Conservation (phyloP, 2,329 filamentous ascomycete species). For the Cyanodermella asteris region DNA sequence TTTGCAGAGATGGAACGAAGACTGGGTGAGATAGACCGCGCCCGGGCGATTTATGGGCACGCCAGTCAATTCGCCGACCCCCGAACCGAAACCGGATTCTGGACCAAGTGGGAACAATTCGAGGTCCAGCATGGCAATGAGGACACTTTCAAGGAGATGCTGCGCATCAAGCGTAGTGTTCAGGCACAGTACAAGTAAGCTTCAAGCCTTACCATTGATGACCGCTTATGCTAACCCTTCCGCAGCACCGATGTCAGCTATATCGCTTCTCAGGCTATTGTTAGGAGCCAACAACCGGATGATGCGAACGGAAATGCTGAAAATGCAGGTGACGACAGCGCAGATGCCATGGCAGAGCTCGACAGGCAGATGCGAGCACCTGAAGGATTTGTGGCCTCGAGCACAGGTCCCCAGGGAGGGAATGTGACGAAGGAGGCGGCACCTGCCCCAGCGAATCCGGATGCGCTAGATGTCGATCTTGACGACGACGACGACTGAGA, state of each 20-base stretch:
- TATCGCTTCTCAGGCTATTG: slow-evolving; percentile 86
- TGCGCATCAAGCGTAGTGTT: slow-evolving; percentile 89
- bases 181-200: slow-evolving; percentile 83
- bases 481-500: slow-evolving; percentile 25
- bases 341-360: slow-evolving; percentile 73
- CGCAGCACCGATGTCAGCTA: slow-evolving; percentile 81
- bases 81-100: slow-evolving; percentile 70
- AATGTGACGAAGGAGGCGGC: slow-evolving; percentile 24
- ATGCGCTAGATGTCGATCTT: slow-evolving; percentile 66
- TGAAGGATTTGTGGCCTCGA: slow-evolving; percentile 76
- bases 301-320: slow-evolving; percentile 21
- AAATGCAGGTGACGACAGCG: slow-evolving; percentile 23
- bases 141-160: slow-evolving; percentile 98
- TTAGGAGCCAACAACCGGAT: slow-evolving; percentile 46
- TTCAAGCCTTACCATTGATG: not conserved
- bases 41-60: slow-evolving; percentile 86
- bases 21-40: slow-evolving; percentile 81
- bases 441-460: slow-evolving; percentile 44
- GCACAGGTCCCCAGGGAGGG: slow-evolving; percentile 45
- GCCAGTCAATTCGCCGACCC: slow-evolving; percentile 96
- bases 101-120: slow-evolving; percentile 92
- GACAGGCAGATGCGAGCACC: slow-evolving; percentile 78
- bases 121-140: slow-evolving; percentile 97
- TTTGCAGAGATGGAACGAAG: slow-evolving; percentile 93
- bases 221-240: slow-evolving; percentile 14